Evolutionary conservation across 257 asterid genomes (phyloP).

Genomic region (Primulina huaijiensis): DNA sequence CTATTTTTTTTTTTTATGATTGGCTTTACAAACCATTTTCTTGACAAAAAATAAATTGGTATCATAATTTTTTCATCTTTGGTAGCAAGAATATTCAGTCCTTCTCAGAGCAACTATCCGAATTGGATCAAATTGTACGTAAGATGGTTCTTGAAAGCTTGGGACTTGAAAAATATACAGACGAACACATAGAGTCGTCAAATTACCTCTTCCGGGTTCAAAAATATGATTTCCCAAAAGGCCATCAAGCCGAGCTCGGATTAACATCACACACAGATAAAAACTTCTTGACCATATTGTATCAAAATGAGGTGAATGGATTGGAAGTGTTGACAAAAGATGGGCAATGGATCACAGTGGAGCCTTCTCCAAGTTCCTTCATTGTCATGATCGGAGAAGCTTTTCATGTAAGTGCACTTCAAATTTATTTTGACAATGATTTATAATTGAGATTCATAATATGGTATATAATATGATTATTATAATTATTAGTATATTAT

Average conservation of each 20-base stretch:
- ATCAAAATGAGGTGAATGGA: slow-evolving; percentile 37
- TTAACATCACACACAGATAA: slow-evolving; percentile 52
- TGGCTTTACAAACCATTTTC: too few species aligned
- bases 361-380: slow-evolving; percentile 42
- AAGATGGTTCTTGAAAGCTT: slow-evolving; percentile 49
- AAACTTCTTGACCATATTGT: slow-evolving; percentile 41
- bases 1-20: too few species aligned
- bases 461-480: too few species aligned
- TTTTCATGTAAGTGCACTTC: slow-evolving; percentile 31
- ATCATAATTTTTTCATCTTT: background rate
- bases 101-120: slow-evolving; percentile 35
- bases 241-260: slow-evolving; percentile 33
- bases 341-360: slow-evolving; percentile 45
- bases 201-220: slow-evolving; percentile 43
- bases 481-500: too few species aligned
- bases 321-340: slow-evolving; percentile 43
- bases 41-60: too few species aligned
- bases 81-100: slow-evolving; percentile 36
- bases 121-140: slow-evolving; percentile 43
- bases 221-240: slow-evolving; percentile 47
- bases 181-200: slow-evolving; percentile 48
- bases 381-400: slow-evolving; percentile 53
- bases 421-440: too few species aligned
- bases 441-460: too few species aligned
- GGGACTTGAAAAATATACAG: slow-evolving; percentile 39